Evolutionary conservation across 768 basidiomycete genomes (phyloP), one percentile per base, ranked within the genome.

Genomic region (Phaeotremella skinneri): DNA sequence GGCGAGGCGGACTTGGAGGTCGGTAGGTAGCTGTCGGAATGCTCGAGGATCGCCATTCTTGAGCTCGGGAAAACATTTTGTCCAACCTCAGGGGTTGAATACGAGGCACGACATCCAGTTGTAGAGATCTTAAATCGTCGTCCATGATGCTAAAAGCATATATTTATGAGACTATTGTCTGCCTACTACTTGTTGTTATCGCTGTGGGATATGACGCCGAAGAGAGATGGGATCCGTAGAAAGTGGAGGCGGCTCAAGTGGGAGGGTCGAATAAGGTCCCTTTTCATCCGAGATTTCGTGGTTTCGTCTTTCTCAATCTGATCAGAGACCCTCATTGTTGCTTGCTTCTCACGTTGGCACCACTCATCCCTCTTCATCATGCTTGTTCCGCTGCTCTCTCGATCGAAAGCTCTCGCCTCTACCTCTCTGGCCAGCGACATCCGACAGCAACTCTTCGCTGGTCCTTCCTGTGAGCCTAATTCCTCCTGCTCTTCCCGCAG

Each of bases 41-140:
- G n/a, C n/a, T 11, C 21, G 58, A 49, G 4, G 55, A 21, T 23
- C 51, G 49, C 71, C 71, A 73, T 39, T 62, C 45, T 26, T 52
- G 23, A 1, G 67, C 68, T 5, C 71, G 58, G 29, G 47, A 31
- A 52, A 68, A 69, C 66, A 73, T 68, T 59, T 62, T 59, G 52
- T 73, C 71, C 11, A 73, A 60, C 31, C 62, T 42, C 14, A 73
- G 47, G 2, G 68, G 61, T n/a, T 56, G 45, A 11, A 53, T 32
- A 45, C 59, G 57, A 16, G 63, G 70, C 25, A 45, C 55, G 5
- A 62, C 64, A 49, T 69, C 66, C 1, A 69, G 52, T 4, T 54
- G 30, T n/a, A 72, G 65, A 2, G 62, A 55, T 7, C 70, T 61
- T 14, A 72, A 58, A 23, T 63, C 58, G 16, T 61, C 61, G 52